These are phyloP conservation scores for Pseudomonodictys pantanalensis DNA, from an alignment of 495 filamentous ascomycete species.

Conservation along the genomic window DNA sequence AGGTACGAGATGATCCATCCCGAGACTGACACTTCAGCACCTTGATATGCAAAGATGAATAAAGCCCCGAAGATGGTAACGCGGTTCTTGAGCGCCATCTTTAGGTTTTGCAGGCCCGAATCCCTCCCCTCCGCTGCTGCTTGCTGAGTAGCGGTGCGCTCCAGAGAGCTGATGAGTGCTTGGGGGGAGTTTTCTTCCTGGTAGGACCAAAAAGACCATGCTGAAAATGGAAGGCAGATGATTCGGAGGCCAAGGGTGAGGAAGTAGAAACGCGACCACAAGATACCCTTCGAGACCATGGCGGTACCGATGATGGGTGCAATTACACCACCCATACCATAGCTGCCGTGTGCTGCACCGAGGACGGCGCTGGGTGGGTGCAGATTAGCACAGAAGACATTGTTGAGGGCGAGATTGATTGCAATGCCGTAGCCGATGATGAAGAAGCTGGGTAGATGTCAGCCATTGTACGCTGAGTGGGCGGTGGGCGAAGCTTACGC, in stretches of 20 bases:
- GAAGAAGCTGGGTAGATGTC: conserved; percentile 51
- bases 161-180: conserved; percentile 41
- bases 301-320: conserved; percentile 70
- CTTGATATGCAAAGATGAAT: conserved; percentile 81
- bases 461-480: not conserved
- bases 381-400: conserved; percentile 71
- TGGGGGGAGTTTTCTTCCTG: conserved; percentile 44
- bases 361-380: conserved; percentile 60
- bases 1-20: conserved; percentile 80
- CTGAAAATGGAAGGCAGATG: conserved; percentile 49
- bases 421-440: conserved; percentile 66
- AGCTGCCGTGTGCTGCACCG: conserved; percentile 63
- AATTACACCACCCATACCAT: conserved; percentile 68
- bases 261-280: conserved; percentile 63
- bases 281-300: conserved; percentile 50
- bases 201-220: conserved; percentile 60
- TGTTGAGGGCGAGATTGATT: conserved; percentile 65
- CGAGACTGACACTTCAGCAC: conserved; percentile 72
- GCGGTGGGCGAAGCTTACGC: conserved; percentile 33
- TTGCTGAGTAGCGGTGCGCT: conserved; percentile 39
- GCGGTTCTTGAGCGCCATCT: conserved; percentile 53
- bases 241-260: conserved; percentile 52
- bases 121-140: conserved; percentile 18
- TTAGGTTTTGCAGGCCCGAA: conserved; percentile 40
- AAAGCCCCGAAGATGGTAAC: conserved; percentile 66